These are phyloP conservation scores for Petasospora fabianii DNA, from an alignment of 1,139 yeast genomes.

Conservation along the genomic window DNA sequence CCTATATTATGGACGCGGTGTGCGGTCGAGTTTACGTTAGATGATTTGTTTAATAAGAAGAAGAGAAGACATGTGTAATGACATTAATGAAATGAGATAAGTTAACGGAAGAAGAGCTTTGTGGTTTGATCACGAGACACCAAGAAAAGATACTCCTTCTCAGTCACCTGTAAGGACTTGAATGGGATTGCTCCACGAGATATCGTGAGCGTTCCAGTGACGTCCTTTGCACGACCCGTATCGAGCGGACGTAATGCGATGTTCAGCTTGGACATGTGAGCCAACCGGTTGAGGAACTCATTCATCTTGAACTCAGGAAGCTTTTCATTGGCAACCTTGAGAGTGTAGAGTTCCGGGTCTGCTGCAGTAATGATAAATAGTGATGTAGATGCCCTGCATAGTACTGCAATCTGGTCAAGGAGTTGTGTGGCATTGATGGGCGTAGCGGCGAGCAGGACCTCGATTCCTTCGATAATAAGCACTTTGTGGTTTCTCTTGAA, in stretches of 20 bases:
- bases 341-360: slow-evolving; percentile 38
- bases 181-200: slow-evolving; percentile 47
- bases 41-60: slow-evolving; percentile 48
- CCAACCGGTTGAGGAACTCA: slow-evolving; percentile 35
- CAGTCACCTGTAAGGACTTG: slow-evolving; percentile 36
- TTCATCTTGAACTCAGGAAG: slow-evolving; percentile 42
- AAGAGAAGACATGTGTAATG: slow-evolving; percentile 32
- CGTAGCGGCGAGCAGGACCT: slow-evolving; percentile 45
- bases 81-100: background rate
- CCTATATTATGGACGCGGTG: slow-evolving; percentile 87
- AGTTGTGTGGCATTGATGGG: slow-evolving; percentile 34
- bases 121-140: slow-evolving; percentile 49
- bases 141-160: slow-evolving; percentile 63
- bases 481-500: background rate
- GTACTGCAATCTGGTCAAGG: slow-evolving; percentile 34
- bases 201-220: slow-evolving; percentile 67
- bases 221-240: slow-evolving; percentile 81
- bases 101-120: slow-evolving; percentile 32
- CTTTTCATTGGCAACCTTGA: slow-evolving; percentile 32
- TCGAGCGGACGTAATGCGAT: slow-evolving; percentile 59
- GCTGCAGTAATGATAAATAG: slow-evolving; percentile 33
- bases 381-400: slow-evolving; percentile 38
- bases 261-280: slow-evolving; percentile 48
- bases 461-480: slow-evolving; percentile 46
- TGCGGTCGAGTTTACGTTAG: slow-evolving; percentile 84